Evolutionary conservation across 1,139 yeast species (phyloP), one percentile per base, ranked within the genome.

Genomic region (Dujonia santamariae): DNA sequence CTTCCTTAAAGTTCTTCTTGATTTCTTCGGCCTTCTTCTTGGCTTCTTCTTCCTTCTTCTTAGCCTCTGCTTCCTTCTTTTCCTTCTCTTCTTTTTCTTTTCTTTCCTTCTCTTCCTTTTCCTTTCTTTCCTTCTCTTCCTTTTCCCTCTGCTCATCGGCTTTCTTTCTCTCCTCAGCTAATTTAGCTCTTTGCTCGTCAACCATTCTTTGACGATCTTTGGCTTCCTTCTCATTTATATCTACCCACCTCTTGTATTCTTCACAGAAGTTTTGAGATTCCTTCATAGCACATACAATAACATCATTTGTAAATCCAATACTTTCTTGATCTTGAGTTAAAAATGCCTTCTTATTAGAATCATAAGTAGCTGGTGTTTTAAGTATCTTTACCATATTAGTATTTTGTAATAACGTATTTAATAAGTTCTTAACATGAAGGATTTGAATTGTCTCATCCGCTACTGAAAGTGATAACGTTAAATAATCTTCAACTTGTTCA

Each of bases 381-480:
- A 23, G 7, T 6, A 23, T 13, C 16, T 26, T 15, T 5, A 28
- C 16, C 7, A 28, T 28, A 11, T 6, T 12, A 15, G 31, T 28
- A 15, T 28, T n/a, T 12, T 7, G 12, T n/a, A 56, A 33, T 7
- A 62, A 28, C 15, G 48, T 42, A 13, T 50, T 44, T 24, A 64
- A 41, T 3, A 64, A 38, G 0, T 68, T 68, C 36, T 56, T 56
- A 7, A 66, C 45, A 39, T 55, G 54, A 4, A 66, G 43, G 12
- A 52, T 44, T 33, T 60, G 57, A 21, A 62, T 63, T 2, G 67
- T 62, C 19, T 51, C 50, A 41, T 67, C 73, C 4, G 65, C 50
- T 13, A 62, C 53, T 2, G 70, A 61, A n/a, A 59, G 45, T 19
- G 66, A 41, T 24, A 67, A 39, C 1, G 67, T 56, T 38, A 64